phyloP scores from a whole-genome alignment of 257 asterid species.

The Fraxinus excelsior region DNA sequence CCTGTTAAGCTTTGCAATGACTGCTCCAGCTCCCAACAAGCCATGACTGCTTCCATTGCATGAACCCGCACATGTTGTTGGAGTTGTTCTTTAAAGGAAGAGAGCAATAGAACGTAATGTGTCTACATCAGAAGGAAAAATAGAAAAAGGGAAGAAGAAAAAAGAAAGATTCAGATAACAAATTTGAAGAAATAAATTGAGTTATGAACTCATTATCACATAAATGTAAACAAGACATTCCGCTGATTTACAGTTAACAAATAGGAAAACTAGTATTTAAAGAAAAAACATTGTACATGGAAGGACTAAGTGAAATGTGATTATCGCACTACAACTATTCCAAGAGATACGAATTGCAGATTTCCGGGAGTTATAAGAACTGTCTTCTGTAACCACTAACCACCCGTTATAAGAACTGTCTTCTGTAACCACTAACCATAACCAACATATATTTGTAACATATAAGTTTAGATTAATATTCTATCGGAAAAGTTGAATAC shows the following conservation, averaged over 20 bases:
- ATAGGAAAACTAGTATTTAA: neutral
- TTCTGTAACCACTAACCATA: neutral
- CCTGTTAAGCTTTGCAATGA: constrained; percentile 97
- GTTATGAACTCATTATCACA: neutral
- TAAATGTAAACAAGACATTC: neutral
- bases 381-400: too few relatives aligned
- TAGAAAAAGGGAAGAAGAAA: neutral
- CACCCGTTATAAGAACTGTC: neutral
- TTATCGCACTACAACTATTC: neutral
- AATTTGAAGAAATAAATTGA: neutral
- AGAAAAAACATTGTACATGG: neutral
- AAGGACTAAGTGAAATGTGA: neutral
- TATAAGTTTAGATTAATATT: neutral
- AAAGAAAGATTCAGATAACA: neutral
- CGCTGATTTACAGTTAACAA: neutral
- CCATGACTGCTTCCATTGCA: constrained; percentile 99
- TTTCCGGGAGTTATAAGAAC: neutral
- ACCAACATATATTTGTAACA: neutral
- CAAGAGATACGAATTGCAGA: neutral
- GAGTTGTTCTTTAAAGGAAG: constrained; percentile 96
- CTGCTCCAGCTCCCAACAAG: constrained; percentile 99
- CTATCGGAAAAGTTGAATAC: too few relatives aligned
- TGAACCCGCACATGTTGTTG: constrained; percentile 98
- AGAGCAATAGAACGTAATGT: constrained; percentile 86
- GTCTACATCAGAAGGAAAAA: constrained; percentile 56